Evolutionary conservation across 371 early-diverging fungal species (phyloP).

Genomic region (Mortierella sp.): DNA sequence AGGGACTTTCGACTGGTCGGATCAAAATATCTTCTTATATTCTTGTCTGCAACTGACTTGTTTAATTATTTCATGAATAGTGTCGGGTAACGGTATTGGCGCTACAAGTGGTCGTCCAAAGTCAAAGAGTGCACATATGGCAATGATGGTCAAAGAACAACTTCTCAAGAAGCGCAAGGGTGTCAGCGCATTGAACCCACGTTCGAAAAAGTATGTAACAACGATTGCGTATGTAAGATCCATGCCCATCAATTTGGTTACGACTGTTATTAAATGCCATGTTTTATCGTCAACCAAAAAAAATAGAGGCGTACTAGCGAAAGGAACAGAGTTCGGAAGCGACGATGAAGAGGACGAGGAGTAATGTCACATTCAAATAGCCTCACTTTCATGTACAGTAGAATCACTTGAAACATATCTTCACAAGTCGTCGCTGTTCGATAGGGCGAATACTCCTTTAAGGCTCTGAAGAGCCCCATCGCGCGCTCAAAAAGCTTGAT

Average conservation of each 20-base stretch:
- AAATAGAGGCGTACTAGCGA: conserved; percentile 33
- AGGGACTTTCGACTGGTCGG: background rate
- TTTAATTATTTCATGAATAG: background rate
- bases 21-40: background rate
- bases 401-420: background rate
- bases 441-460: no score
- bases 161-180: conserved; percentile 49
- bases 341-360: conserved; percentile 46
- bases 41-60: background rate
- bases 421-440: no score
- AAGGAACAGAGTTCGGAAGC: conserved; percentile 54
- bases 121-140: conserved; percentile 37
- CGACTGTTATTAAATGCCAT: background rate
- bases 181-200: conserved; percentile 44
- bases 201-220: conserved; percentile 35
- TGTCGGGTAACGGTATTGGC: conserved; percentile 14
- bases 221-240: background rate
- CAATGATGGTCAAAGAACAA: conserved; percentile 43
- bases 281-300: background rate
- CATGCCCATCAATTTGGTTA: background rate
- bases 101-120: conserved; percentile 40
- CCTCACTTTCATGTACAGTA: conserved; percentile 1
- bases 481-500: no score
- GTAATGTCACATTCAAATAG: background rate
- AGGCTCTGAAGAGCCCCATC: no score